These are phyloP conservation scores for Phytopythium mirpurense DNA, from an alignment of 352 stramenopile genomes.

Conservation along the genomic window DNA sequence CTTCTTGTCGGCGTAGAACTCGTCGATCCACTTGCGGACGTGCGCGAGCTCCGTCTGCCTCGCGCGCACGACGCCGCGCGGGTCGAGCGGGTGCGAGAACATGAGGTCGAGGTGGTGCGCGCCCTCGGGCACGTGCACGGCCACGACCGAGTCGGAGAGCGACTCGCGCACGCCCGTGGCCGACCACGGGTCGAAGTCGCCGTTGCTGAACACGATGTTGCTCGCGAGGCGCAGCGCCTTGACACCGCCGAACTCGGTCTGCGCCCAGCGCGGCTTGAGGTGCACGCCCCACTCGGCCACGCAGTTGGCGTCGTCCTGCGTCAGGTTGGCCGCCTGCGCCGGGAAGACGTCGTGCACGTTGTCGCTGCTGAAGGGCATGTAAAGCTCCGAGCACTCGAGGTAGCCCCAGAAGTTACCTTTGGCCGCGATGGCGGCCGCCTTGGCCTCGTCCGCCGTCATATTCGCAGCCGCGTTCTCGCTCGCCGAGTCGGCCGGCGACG, in stretches of 20 bases:
- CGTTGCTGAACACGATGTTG: slow-evolving; percentile 73
- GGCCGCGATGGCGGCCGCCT: slow-evolving; percentile 16
- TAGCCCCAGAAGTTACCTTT: slow-evolving; percentile 44
- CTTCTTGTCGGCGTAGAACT: slow-evolving; percentile 38
- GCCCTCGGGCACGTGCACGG: slow-evolving; percentile 29
- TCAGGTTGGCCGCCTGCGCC: slow-evolving; percentile 13
- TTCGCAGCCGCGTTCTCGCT: slow-evolving; percentile 1
- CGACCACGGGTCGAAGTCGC: slow-evolving; percentile 59
- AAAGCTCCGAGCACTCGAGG: slow-evolving; percentile 43
- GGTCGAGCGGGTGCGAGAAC: slow-evolving; percentile 47
- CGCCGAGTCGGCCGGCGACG: background rate
- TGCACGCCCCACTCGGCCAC: slow-evolving; percentile 33
- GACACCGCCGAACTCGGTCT: slow-evolving; percentile 45
- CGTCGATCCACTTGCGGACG: slow-evolving; percentile 44
- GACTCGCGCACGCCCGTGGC: slow-evolving; percentile 36
- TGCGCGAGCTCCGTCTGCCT: slow-evolving; percentile 32
- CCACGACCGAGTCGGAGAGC: slow-evolving; percentile 32
- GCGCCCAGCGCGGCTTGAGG: slow-evolving; percentile 36
- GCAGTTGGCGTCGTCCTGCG: slow-evolving; percentile 28
- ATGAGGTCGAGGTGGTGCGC: slow-evolving; percentile 58
- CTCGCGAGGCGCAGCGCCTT: slow-evolving; percentile 31
- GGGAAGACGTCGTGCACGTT: slow-evolving; percentile 36
- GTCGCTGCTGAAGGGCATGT: slow-evolving; percentile 39
- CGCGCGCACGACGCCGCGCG: slow-evolving; percentile 26
- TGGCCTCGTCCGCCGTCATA: slow-evolving; percentile 21